Evolutionary conservation across 345 rosid species (phyloP).

Genomic region (Acer campestre): DNA sequence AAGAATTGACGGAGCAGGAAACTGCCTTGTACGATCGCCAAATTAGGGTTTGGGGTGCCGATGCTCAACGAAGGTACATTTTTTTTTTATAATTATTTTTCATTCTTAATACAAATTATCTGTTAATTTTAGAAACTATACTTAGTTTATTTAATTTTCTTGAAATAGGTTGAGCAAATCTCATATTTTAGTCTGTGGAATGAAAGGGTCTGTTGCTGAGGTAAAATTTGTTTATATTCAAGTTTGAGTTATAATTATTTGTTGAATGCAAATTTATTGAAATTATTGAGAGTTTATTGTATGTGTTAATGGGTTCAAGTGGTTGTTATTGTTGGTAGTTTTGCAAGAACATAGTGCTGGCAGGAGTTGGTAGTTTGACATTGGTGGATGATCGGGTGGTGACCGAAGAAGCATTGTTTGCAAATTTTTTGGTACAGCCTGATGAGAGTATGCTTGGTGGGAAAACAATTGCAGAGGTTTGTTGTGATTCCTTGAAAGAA

Average conservation of each 20-base stretch:
- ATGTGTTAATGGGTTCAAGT: not conserved
- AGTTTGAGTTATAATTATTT: not conserved
- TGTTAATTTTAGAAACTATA: not conserved
- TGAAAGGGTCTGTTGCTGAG: conserved; percentile 88
- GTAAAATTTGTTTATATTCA: conserved; percentile 31
- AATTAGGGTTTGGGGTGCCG: conserved; percentile 99
- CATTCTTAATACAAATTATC: not conserved
- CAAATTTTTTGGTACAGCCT: conserved; percentile 77
- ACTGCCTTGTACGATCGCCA: conserved; percentile 94
- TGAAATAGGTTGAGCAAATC: conserved; percentile 75
- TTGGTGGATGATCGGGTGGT: conserved; percentile 75
- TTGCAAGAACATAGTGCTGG: conserved; percentile 95
- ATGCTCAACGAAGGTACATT: conserved; percentile 86
- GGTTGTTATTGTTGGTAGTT: conserved; percentile 48
- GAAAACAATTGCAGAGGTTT: conserved; percentile 81
- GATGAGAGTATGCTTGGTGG: conserved; percentile 53
- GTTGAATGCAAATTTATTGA: not conserved
- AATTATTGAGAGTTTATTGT: conserved; percentile 1
- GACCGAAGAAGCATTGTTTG: conserved; percentile 59
- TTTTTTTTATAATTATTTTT: not conserved
- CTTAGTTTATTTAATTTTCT: not conserved
- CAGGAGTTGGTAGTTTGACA: conserved; percentile 92
- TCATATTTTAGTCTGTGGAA: conserved; percentile 77
- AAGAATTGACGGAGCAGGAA: conserved; percentile 94
- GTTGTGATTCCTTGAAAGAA: conserved; percentile 78